Evolutionary conservation across 2,329 filamentous ascomycete genomes (phyloP).

Genomic region (Calonectria hongkongensis): DNA sequence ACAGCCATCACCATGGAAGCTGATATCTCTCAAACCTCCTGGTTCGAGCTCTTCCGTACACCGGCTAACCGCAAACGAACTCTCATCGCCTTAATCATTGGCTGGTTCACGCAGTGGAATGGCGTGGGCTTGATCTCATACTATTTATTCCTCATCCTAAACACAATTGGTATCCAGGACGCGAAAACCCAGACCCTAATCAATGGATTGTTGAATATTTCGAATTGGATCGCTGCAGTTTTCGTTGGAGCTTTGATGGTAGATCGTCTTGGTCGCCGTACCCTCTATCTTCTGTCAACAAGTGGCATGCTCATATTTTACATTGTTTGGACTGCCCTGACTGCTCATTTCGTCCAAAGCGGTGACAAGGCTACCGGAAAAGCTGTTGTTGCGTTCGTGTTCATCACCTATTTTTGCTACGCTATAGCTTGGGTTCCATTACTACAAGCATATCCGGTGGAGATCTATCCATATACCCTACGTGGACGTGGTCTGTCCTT

Average conservation of each 20-base stretch:
- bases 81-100: slow-evolving; percentile 48
- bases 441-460: slow-evolving; percentile 54
- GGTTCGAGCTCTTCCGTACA: slow-evolving; percentile 63
- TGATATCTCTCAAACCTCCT: slow-evolving; percentile 59
- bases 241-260: slow-evolving; percentile 61
- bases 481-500: slow-evolving; percentile 45
- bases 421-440: slow-evolving; percentile 60
- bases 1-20: slow-evolving; percentile 57
- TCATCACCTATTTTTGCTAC: slow-evolving; percentile 63
- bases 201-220: slow-evolving; percentile 58
- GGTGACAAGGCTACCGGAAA: slow-evolving; percentile 47
- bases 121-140: slow-evolving; percentile 52
- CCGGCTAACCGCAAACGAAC: slow-evolving; percentile 55
- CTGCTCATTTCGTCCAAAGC: slow-evolving; percentile 43
- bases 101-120: slow-evolving; percentile 49
- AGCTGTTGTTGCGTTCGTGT: slow-evolving; percentile 61
- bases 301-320: slow-evolving; percentile 60
- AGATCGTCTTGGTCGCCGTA: slow-evolving; percentile 63
- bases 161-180: slow-evolving; percentile 61
- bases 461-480: slow-evolving; percentile 54
- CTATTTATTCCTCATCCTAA: slow-evolving; percentile 62
- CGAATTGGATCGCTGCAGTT: slow-evolving; percentile 62
- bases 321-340: slow-evolving; percentile 58
- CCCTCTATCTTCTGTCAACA: slow-evolving; percentile 61
- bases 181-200: slow-evolving; percentile 59